phyloP scores from a whole-genome alignment of 805 yeast genomes.

The Kodamaea hsintzibuensis region DNA sequence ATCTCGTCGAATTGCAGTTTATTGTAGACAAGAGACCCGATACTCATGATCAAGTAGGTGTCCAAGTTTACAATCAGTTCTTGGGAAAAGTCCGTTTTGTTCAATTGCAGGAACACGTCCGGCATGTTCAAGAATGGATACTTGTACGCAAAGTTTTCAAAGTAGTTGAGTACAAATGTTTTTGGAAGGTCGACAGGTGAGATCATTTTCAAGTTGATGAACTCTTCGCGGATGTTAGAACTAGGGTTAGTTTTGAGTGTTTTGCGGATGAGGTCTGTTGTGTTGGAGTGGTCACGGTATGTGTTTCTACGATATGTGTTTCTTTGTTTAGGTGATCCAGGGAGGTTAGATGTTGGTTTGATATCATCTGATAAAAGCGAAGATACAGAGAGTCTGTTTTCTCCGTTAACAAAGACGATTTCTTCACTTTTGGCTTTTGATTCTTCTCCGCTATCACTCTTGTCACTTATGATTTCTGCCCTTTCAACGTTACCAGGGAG shows the following conservation, averaged over 20 bases:
- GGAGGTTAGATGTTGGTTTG: neutral
- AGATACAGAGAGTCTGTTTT: constrained; percentile 6
- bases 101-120: constrained; percentile 22
- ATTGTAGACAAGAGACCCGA: constrained; percentile 41
- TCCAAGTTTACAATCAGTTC: constrained; percentile 41
- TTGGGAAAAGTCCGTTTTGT: constrained; percentile 28
- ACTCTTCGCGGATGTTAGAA: constrained; percentile 21
- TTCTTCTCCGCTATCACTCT: constrained; percentile 2
- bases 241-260: neutral
- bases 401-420: neutral
- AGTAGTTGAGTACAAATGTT: constrained; percentile 35
- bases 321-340: neutral
- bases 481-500: constrained; percentile 3
- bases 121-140: constrained; percentile 36
- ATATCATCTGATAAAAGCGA: constrained; percentile 4
- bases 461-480: constrained; percentile 7
- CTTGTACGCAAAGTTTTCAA: constrained; percentile 36
- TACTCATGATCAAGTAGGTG: constrained; percentile 38
- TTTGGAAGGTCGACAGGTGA: constrained; percentile 25
- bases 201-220: constrained; percentile 36
- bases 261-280: constrained; percentile 5
- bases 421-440: neutral
- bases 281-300: neutral
- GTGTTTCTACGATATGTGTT: neutral
- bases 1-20: constrained; percentile 22